Conservation (phyloP, 768 basidiomycete genomes). For the Russula brevipes region DNA sequence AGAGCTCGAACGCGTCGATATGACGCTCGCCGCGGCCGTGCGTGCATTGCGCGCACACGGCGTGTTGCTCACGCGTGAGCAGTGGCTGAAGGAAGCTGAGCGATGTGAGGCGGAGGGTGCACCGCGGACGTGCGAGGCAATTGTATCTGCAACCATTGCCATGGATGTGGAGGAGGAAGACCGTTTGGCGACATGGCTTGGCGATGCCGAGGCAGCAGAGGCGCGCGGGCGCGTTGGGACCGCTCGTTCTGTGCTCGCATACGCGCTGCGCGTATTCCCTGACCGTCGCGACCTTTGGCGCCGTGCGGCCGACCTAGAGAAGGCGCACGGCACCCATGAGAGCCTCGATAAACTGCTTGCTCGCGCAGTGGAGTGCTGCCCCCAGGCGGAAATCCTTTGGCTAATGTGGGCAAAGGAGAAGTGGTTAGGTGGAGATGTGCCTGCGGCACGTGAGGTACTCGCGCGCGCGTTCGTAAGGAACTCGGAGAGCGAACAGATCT, state of each 20-base stretch:
- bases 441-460: constrained; percentile 84
- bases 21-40: constrained; percentile 83
- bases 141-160: constrained; percentile 87
- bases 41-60: constrained; percentile 73
- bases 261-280: constrained; percentile 87
- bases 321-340: constrained; percentile 80
- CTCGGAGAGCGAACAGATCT: constrained; percentile 94
- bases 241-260: constrained; percentile 83
- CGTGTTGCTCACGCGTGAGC: constrained; percentile 80
- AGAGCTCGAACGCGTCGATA: constrained; percentile 73
- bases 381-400: constrained; percentile 95
- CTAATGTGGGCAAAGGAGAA: constrained; percentile 98
- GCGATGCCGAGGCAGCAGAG: constrained; percentile 84
- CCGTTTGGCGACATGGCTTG: constrained; percentile 80
- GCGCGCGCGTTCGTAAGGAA: constrained; percentile 90
- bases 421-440: constrained; percentile 86
- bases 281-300: constrained; percentile 84
- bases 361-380: constrained; percentile 84
- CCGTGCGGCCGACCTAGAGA: constrained; percentile 89
- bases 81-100: constrained; percentile 96
- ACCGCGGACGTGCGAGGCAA: constrained; percentile 85
- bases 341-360: constrained; percentile 76
- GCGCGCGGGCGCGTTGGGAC: constrained; percentile 70
- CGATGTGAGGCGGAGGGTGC: constrained; percentile 83
- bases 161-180: constrained; percentile 98